Percentiles rank a stretch among this genome's conserved stretches.
These are phyloP conservation scores for Paracamarosporium sp. DNA, from an alignment of 2,329 filamentous ascomycete species.

Conservation along the genomic window DNA sequence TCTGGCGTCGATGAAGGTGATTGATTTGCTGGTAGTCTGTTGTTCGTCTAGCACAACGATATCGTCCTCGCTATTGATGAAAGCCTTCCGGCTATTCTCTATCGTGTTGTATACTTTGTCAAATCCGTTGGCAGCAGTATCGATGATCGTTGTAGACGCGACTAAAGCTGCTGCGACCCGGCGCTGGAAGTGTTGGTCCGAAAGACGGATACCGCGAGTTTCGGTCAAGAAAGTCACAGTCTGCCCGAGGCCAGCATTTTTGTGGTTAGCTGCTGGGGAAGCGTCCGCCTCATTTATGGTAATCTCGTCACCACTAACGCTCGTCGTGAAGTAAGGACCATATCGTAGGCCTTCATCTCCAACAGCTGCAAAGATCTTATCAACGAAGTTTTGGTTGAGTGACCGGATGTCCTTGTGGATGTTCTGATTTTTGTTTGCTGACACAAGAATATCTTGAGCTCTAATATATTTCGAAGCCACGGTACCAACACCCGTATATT, in stretches of 20 bases:
- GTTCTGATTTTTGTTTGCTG: conserved; percentile 41
- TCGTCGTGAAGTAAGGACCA: conserved; percentile 43
- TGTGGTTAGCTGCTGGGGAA: conserved; percentile 46
- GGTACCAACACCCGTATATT: conserved; percentile 36
- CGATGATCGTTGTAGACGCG: conserved; percentile 42
- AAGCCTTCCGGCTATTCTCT: conserved; percentile 31
- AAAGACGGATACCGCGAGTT: conserved; percentile 44
- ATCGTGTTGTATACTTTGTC: conserved; percentile 35
- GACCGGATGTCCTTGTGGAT: conserved; percentile 36
- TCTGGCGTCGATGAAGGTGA: not conserved
- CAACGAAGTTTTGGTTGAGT: conserved; percentile 44
- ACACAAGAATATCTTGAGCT: conserved; percentile 44
- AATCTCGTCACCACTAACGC: conserved; percentile 25
- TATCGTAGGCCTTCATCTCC: conserved; percentile 35
- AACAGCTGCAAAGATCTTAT: conserved; percentile 37
- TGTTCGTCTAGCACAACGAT: conserved; percentile 41
- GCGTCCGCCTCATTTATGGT: conserved; percentile 42
- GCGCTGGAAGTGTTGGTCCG: conserved; percentile 42
- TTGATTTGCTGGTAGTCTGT: not conserved
- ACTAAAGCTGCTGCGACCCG: conserved; percentile 39
- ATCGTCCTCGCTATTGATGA: conserved; percentile 30
- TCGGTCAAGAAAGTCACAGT: conserved; percentile 45
- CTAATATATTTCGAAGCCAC: conserved; percentile 40
- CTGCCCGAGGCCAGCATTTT: conserved; percentile 46
- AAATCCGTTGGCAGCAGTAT: conserved; percentile 39